These are phyloP conservation scores for Pichia sp. DNA, from an alignment of 1,139 yeast genomes.

Conservation along the genomic window DNA sequence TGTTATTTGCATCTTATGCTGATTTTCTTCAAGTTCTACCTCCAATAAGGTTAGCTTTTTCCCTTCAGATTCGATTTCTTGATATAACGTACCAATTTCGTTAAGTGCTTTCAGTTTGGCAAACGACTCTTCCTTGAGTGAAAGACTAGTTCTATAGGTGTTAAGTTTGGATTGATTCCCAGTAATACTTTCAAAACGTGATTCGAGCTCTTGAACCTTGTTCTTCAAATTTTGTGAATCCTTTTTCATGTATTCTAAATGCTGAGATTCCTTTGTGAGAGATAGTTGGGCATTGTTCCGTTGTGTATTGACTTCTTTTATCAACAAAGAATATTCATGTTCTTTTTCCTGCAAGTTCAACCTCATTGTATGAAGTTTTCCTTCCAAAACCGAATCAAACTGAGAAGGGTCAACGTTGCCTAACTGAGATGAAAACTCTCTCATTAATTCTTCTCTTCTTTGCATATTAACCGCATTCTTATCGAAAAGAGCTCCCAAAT, in stretches of 20 bases:
- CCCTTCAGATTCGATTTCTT: slow-evolving; percentile 1
- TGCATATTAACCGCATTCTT: slow-evolving; percentile 34
- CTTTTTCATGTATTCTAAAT: slow-evolving; percentile 36
- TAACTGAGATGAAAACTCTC: slow-evolving; percentile 11
- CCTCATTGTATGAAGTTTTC: slow-evolving; percentile 12
- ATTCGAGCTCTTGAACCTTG: slow-evolving; percentile 37
- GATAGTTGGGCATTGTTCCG: slow-evolving; percentile 32
- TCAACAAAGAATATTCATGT: slow-evolving; percentile 16
- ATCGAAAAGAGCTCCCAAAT: slow-evolving; percentile 47
- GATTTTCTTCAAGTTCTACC: slow-evolving; percentile 44
- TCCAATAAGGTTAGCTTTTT: slow-evolving; percentile 10
- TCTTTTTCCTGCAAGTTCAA: slow-evolving; percentile 15
- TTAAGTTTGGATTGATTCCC: slow-evolving; percentile 40
- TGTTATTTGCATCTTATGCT: slow-evolving; percentile 46
- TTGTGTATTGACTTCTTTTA: slow-evolving; percentile 16
- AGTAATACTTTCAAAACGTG: slow-evolving; percentile 37
- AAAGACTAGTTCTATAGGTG: slow-evolving; percentile 36
- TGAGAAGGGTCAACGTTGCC: slow-evolving; percentile 8
- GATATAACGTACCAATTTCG: slow-evolving; percentile 41
- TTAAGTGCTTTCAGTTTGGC: slow-evolving; percentile 30
- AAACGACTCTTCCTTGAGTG: slow-evolving; percentile 35
- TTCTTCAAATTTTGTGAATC: slow-evolving; percentile 35
- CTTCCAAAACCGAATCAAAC: slow-evolving; percentile 23
- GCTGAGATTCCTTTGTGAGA: slow-evolving; percentile 42
- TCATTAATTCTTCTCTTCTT: slow-evolving; percentile 15